phyloP scores from a whole-genome alignment of 768 basidiomycete genomes.

The Russula dissimulans region DNA sequence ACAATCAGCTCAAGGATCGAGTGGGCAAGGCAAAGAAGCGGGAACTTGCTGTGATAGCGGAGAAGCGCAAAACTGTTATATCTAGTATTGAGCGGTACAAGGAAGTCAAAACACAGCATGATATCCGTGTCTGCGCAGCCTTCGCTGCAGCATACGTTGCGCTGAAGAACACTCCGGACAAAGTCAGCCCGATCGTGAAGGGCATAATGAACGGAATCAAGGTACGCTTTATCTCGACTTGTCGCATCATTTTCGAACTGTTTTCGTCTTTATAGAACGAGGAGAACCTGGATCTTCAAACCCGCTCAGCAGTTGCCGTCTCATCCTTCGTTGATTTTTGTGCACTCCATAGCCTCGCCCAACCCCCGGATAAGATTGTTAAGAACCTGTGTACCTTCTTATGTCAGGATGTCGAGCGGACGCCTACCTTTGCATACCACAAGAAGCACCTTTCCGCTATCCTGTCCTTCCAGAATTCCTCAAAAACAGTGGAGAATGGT shows the following conservation, averaged over 20 bases:
- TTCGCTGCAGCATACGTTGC: slow-evolving; percentile 90
- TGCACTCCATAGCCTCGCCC: slow-evolving; percentile 55
- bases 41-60: slow-evolving; percentile 61
- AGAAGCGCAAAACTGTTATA: slow-evolving; percentile 62
- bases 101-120: slow-evolving; percentile 76
- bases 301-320: slow-evolving; percentile 77
- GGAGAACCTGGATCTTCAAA: slow-evolving; percentile 81
- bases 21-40: slow-evolving; percentile 73
- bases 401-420: slow-evolving; percentile 83
- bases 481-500: slow-evolving; percentile 26
- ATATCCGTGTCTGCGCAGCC: slow-evolving; percentile 79
- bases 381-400: slow-evolving; percentile 96
- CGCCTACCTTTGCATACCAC: slow-evolving; percentile 75
- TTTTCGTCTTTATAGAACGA: slow-evolving; percentile 48
- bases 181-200: slow-evolving; percentile 93
- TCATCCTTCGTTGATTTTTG: slow-evolving; percentile 86
- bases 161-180: slow-evolving; percentile 77
- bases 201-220: slow-evolving; percentile 97
- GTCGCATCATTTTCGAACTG: background rate
- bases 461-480: slow-evolving; percentile 53
- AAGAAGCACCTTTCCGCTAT: slow-evolving; percentile 62
- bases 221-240: slow-evolving; percentile 33
- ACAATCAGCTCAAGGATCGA: slow-evolving; percentile 61
- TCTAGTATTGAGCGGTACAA: slow-evolving; percentile 69
- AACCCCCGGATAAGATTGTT: slow-evolving; percentile 92